Percentiles rank a stretch among this genome's conserved stretches.
phyloP scores from a whole-genome alignment of 2,329 filamentous ascomycete genomes.

The Aureobasidium zeae region DNA sequence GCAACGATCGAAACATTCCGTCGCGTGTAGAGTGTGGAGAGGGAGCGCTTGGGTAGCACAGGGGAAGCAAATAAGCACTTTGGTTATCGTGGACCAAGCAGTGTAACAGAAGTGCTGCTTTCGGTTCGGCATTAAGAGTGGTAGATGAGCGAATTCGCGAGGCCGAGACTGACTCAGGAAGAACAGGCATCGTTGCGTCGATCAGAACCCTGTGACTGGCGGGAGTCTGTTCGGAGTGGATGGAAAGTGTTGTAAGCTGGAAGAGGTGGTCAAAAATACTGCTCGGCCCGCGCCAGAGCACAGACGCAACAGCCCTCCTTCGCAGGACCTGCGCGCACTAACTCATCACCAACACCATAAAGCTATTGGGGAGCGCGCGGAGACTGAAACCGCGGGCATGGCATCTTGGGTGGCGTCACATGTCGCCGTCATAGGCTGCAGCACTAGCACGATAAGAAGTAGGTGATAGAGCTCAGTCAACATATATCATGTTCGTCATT shows the following conservation, averaged over 20 bases:
- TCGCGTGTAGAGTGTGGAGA: constrained; percentile 1
- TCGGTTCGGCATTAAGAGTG: neutral
- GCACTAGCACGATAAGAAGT: constrained; percentile 9
- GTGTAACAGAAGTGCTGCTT: constrained; percentile 3
- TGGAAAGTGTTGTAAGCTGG: neutral
- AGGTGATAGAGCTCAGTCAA: neutral
- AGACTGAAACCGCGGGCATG: too few species aligned
- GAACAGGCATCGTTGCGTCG: neutral
- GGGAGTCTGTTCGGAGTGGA: constrained; percentile 8
- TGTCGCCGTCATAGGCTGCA: constrained; percentile 9
- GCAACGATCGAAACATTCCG: constrained; percentile 4
- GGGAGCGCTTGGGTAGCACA: constrained; percentile 4
- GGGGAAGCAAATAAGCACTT: too few species aligned
- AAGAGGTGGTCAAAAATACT: neutral
- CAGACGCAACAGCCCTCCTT: neutral
- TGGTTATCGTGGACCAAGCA: constrained; percentile 5
- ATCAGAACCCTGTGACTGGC: constrained; percentile 11
- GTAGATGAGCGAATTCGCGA: neutral
- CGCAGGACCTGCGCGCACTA: too few species aligned
- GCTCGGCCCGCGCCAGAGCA: constrained; percentile 13
- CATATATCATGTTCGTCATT: constrained; percentile 12
- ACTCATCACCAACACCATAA: too few species aligned
- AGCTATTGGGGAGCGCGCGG: constrained; percentile 4
- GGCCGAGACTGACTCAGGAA: constrained; percentile 7
- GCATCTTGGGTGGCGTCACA: too few species aligned